Evolutionary conservation across 768 basidiomycete genomes (phyloP).

Genomic region (Tricholomella constricta): DNA sequence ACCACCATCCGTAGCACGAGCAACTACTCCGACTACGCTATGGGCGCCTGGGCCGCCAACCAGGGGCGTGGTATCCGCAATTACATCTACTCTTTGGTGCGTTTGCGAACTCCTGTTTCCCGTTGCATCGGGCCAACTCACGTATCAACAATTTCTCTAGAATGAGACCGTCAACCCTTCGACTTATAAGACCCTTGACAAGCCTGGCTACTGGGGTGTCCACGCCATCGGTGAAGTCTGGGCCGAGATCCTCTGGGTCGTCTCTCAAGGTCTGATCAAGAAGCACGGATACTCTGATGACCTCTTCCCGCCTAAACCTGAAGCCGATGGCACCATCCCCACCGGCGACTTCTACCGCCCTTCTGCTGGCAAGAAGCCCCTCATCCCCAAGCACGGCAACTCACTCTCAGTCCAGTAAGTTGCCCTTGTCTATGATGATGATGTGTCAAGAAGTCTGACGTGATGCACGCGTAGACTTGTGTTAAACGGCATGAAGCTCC

Average conservation of each 20-base stretch:
- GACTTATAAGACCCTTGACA: slow-evolving; percentile 93
- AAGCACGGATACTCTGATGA: slow-evolving; percentile 80
- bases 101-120: no score
- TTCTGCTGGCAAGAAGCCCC: slow-evolving; percentile 50
- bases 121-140: no score
- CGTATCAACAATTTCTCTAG: slow-evolving; percentile 31
- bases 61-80: slow-evolving; percentile 76
- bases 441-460: not conserved
- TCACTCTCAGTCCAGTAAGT: slow-evolving; percentile 72
- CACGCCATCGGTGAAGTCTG: slow-evolving; percentile 94
- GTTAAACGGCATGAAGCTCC: slow-evolving; percentile 91
- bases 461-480: slow-evolving; percentile 54
- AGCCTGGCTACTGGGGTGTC: slow-evolving; percentile 92
- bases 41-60: slow-evolving; percentile 97
- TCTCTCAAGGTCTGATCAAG: slow-evolving; percentile 70
- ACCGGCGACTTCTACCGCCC: slow-evolving; percentile 74
- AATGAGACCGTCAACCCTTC: slow-evolving; percentile 81
- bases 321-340: slow-evolving; percentile 64
- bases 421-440: not conserved
- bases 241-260: slow-evolving; percentile 89
- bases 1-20: slow-evolving; percentile 81
- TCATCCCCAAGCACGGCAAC: slow-evolving; percentile 92
- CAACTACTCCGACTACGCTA: slow-evolving; percentile 76
- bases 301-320: slow-evolving; percentile 79
- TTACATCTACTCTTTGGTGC: slow-evolving; percentile 76